Evolutionary conservation across 1,284 basidiomycete genomes (phyloP), one percentile per base, ranked within the genome.

Genomic region (Athelia psychrophila): DNA sequence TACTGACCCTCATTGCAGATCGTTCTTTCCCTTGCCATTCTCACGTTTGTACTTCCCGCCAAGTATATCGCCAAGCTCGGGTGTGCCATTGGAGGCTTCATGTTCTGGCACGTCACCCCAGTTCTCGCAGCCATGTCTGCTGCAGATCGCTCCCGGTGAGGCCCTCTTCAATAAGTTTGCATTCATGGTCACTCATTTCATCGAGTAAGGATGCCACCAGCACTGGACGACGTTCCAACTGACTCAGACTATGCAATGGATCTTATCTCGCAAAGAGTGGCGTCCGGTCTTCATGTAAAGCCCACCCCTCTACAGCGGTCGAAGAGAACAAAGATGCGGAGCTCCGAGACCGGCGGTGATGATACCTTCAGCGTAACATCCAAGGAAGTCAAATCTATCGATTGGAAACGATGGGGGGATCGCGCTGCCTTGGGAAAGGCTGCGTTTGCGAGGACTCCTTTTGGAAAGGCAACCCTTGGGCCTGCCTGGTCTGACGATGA

Each of bases 171-270:
- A n/a, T n/a, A n/a, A n/a, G n/a, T n/a, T n/a, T n/a, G 25, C 22
- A 23, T 40, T 20, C 25, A 25, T 25, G 44, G 52, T 35, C 60
- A 47, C 33, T 53, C 19, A 44, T 27, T 33, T 30, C 52, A 27
- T 35, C 18, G 47, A 54, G 48, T 35, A 33, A 80, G 79, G 25
- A 51, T 84, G 16, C 80, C 80, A 13, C 69, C 73, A 3, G 67
- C 73, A 3, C 73, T 87, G 45, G 56, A 58, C 23, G 74, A 80
- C 53, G 77, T 77, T 5, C 84, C 84, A 0, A 86, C 83, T 4
- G 84, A 88, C 60, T 76, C 80, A 2, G 83, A 88, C 51, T 76
- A 83, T 58, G 84, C 86, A 1, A 86, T 87, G 79, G 77, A 83
- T 30, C 60, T 88, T 10, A 86, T 88, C 33, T 77, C 83, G 1